phyloP scores from a whole-genome alignment of 176 grass and related monocot genomes.

The Neostapfia colusana region DNA sequence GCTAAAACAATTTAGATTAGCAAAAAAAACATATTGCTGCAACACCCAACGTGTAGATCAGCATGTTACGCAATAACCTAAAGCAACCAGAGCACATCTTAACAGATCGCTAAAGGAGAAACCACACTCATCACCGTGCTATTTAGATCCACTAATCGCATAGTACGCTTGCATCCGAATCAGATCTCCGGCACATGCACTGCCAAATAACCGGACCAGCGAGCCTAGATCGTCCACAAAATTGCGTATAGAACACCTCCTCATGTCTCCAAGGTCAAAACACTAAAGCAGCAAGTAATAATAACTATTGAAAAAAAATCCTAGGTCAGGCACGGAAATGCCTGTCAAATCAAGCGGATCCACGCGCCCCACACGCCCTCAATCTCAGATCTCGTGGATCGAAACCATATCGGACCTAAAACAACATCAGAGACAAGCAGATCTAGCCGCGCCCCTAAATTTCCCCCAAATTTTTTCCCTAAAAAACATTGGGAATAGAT shows the following conservation, averaged over 20 bases:
- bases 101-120: not conserved
- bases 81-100: not conserved
- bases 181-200: not conserved
- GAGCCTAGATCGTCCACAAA: not conserved
- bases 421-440: not conserved
- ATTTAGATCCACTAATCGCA: not conserved
- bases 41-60: not conserved
- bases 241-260: not conserved
- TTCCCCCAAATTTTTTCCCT: not conserved
- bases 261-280: not conserved
- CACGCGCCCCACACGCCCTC: not conserved
- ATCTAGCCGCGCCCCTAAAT: conserved; percentile 1
- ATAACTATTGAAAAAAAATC: not conserved
- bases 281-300: not conserved
- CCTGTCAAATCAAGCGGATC: conserved; percentile 23
- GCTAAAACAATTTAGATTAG: not conserved
- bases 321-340: not conserved
- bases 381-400: conserved; percentile 24
- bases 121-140: not conserved
- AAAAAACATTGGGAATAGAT: not conserved
- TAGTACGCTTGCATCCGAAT: not conserved
- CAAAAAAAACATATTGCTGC: not conserved
- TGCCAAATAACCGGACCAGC: not conserved
- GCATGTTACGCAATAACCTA: not conserved
- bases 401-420: no score